Percentiles rank a stretch among this genome's conserved stretches.
These are phyloP conservation scores for Steccherinum ochraceum DNA, from an alignment of 768 basidiomycete species.

Conservation along the genomic window DNA sequence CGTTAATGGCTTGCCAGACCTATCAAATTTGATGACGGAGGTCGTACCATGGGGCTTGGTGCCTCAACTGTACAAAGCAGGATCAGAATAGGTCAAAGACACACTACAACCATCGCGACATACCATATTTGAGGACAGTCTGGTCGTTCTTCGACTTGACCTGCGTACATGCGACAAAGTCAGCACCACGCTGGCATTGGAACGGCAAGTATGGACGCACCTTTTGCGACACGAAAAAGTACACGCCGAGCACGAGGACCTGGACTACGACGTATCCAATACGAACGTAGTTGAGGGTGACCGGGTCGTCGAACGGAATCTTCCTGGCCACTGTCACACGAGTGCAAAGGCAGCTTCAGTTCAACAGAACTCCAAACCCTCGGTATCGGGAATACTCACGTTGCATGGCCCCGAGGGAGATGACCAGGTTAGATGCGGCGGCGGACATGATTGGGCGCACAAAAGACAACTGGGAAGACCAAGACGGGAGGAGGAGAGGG, in stretches of 20 bases:
- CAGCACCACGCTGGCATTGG: not conserved
- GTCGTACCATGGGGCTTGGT: constrained; percentile 63
- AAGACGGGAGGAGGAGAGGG: not conserved
- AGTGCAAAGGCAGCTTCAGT: too few species aligned
- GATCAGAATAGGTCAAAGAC: not conserved
- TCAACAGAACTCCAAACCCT: not conserved
- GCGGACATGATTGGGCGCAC: constrained; percentile 62
- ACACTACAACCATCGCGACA: constrained; percentile 28
- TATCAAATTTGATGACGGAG: not conserved
- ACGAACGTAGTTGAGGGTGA: constrained; percentile 76
- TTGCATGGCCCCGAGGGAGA: constrained; percentile 95
- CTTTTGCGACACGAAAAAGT: constrained; percentile 74
- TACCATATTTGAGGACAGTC: constrained; percentile 93
- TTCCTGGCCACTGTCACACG: constrained; percentile 69
- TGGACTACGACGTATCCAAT: constrained; percentile 78
- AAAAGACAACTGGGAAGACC: not conserved
- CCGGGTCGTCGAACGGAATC: constrained; percentile 86
- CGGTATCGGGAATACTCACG: constrained; percentile 32
- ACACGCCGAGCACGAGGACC: constrained; percentile 59
- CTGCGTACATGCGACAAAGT: constrained; percentile 31
- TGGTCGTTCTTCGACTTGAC: constrained; percentile 94
- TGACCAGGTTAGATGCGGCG: constrained; percentile 72
- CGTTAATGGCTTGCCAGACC: not conserved
- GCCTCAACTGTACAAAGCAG: constrained; percentile 55
- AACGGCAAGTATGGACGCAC: constrained; percentile 33